Base-by-base conservation (phyloP, 2,329 filamentous ascomycete species). In the Davidsoniella virescens region DNA sequence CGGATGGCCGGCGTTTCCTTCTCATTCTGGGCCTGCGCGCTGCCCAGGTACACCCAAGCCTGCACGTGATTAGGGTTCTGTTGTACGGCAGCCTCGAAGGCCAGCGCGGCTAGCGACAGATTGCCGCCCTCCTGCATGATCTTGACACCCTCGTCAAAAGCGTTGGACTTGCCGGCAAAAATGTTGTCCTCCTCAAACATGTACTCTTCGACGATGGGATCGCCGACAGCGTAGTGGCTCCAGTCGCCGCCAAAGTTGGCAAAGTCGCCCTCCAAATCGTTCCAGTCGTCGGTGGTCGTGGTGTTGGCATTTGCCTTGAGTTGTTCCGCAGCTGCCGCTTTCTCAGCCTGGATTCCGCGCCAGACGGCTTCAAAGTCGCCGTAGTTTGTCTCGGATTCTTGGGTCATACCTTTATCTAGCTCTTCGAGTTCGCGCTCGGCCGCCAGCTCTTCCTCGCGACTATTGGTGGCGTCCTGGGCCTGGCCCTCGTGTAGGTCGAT, bases 1-100 rank as follows among this genome's bases (percentile, higher is more conserved):
- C 92, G 82, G 56, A 98, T 95, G 2, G 92, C 92, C 0, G 92
- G 90, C 7, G 87, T 84, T 65, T 98, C 92, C 68, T 98, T 98
- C 65, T 98, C 92, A 64, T 98, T 98, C 64, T 98, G 92, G 17
- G 92, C 92, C 67, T 98, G 92, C 16, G 88, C 85, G 49, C 83
- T 82, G 49, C 92, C 92, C 29, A 98, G 76, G 59, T 87, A 82
- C 8, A 88, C 86, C 92, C 92, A 98, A 2, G 92, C 92, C 50
- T 94, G 84, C 37, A 90, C 79, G 63, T 96, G 90, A 50, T 82
- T 72, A 0, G 87, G 78, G 55, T 94, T 80, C 66, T 90, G 87
- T 64, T 95, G 88, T 4, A 90, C 86, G 2, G 92, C 92, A 16
- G 92, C 87, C 67, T 98, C 92, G 58, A 98, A 98, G 0, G 92